A percentile compares a stretch with the other conserved stretches of the same genome.
These are phyloP conservation scores for Populus tremula DNA, from an alignment of 345 rosid species.

Conservation along the genomic window DNA sequence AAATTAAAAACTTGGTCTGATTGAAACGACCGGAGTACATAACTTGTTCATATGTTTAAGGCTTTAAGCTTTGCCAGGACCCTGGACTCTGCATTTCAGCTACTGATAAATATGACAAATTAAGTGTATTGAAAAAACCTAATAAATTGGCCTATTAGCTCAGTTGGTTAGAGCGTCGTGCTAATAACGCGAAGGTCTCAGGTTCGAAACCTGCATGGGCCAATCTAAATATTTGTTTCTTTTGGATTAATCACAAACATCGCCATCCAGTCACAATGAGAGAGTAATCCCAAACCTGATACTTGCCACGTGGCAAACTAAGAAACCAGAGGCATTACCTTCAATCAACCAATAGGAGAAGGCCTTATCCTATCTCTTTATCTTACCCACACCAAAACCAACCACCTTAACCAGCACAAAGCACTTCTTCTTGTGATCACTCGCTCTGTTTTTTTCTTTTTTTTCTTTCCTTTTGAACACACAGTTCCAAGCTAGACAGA, in stretches of 20 bases:
- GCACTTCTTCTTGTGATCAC: not conserved
- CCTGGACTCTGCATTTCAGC: too few relatives aligned
- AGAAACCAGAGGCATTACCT: conserved; percentile 26
- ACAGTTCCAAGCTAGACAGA: not conserved
- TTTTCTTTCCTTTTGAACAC: not conserved
- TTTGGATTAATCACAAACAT: not conserved
- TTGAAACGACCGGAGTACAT: too few relatives aligned
- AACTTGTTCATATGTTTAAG: too few relatives aligned
- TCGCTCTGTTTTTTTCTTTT: too few relatives aligned
- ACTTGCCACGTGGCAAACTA: conserved; percentile 54
- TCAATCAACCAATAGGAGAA: conserved; percentile 56
- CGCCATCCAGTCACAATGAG: conserved; percentile 24
- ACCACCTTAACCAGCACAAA: conserved; percentile 20
- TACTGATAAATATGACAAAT: rapidly evolving
- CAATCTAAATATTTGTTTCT: not conserved
- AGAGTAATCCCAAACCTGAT: conserved; percentile 15
- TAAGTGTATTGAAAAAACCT: rapidly evolving
- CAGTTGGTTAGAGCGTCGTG: conserved; percentile 38
- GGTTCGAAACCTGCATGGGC: conserved; percentile 17
- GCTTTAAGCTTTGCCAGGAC: too few relatives aligned
- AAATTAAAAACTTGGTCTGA: too few relatives aligned
- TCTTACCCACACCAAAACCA: conserved; percentile 44
- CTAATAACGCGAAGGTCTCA: conserved; percentile 58
- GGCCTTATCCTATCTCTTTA: conserved; percentile 73
- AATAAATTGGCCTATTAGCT: conserved; percentile 49